Conservation (phyloP, 1,139 yeast species). For the Diutina pseudorugosa region DNA sequence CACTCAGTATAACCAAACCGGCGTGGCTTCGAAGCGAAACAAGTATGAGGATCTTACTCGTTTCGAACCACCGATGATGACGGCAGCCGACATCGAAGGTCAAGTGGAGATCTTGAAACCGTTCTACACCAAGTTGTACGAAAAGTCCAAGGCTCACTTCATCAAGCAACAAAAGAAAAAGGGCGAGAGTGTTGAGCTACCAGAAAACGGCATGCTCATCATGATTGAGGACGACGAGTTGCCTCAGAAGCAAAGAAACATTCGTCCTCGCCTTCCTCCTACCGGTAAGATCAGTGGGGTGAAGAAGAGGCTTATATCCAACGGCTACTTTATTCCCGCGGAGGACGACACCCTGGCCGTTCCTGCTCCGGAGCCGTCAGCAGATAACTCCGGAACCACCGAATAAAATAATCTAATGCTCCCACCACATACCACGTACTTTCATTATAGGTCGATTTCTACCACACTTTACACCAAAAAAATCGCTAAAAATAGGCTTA, state of each 20-base stretch:
- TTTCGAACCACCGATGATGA: constrained; percentile 32
- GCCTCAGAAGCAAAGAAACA: constrained; percentile 67
- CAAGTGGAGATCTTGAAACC: constrained; percentile 53
- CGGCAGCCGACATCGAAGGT: constrained; percentile 36
- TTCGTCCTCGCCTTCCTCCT: constrained; percentile 85
- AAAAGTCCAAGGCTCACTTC: constrained; percentile 36
- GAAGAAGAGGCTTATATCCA: constrained; percentile 49
- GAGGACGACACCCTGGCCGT: neutral
- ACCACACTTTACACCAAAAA: too few relatives aligned
- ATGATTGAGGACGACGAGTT: constrained; percentile 71
- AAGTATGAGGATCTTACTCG: constrained; percentile 55
- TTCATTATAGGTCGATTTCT: too few relatives aligned
- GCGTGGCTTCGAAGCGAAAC: constrained; percentile 32
- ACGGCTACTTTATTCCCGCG: constrained; percentile 27
- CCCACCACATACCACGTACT: too few relatives aligned
- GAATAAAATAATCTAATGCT: too few relatives aligned
- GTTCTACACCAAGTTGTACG: constrained; percentile 39
- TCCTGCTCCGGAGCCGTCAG: too few relatives aligned
- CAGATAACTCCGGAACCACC: too few relatives aligned
- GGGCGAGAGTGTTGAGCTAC: constrained; percentile 34
- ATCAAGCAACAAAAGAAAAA: constrained; percentile 43
- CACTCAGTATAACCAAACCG: constrained; percentile 32
- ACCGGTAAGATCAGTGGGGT: constrained; percentile 73
- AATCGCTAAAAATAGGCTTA: too few relatives aligned
- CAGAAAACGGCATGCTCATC: constrained; percentile 27